Percentiles rank a stretch among this genome's conserved stretches.
Conservation (phyloP, 305 asterid genomes). For the Rubia peregrina region DNA sequence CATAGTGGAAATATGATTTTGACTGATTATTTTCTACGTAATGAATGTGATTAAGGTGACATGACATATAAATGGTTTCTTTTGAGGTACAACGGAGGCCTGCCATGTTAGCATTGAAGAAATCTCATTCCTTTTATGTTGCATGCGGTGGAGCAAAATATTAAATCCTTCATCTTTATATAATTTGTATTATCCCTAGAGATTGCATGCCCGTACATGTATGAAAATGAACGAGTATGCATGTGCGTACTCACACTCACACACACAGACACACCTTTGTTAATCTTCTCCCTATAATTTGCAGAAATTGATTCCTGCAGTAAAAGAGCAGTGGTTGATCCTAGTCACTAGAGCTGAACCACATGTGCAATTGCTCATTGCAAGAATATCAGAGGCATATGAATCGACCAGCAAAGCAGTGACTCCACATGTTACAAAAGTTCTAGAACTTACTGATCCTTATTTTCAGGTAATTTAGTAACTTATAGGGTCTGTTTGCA, state of each 20-base stretch:
- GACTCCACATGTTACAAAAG: slow-evolving; percentile 62
- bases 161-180: not conserved
- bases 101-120: not conserved
- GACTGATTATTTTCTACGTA: not conserved
- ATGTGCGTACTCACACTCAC: not conserved
- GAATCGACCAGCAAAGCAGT: slow-evolving; percentile 48
- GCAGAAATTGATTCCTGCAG: slow-evolving; percentile 70
- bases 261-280: not conserved
- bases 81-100: not conserved
- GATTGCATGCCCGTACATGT: too few relatives aligned
- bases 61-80: not conserved
- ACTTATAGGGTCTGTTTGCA: slow-evolving; percentile 5
- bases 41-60: not conserved
- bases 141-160: not conserved
- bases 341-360: slow-evolving; percentile 56
- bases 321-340: slow-evolving; percentile 71
- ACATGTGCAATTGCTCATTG: slow-evolving; percentile 43
- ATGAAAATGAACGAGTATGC: not conserved
- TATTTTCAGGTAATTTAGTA: slow-evolving; percentile 52
- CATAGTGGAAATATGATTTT: not conserved
- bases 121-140: not conserved
- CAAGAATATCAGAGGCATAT: slow-evolving; percentile 57
- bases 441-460: slow-evolving; percentile 67
- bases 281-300: not conserved
- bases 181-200: not conserved